Percentiles rank a stretch among this genome's conserved stretches.
phyloP scores from a whole-genome alignment of 495 filamentous ascomycete species.

The Hypomontagnella monticulosa region DNA sequence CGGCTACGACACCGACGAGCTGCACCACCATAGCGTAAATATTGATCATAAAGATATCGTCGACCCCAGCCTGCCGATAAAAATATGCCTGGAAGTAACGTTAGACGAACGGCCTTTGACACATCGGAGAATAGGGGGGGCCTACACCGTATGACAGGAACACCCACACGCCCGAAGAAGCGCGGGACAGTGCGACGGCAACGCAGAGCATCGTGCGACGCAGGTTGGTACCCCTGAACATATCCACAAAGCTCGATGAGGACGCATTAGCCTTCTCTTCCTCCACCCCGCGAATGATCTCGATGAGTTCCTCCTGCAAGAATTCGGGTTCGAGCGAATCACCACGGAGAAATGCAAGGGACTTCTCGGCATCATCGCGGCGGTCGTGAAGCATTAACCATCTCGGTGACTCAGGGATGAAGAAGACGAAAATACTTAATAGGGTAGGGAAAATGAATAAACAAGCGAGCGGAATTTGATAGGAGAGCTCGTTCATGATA shows the following conservation, averaged over 20 bases:
- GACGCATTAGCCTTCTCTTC: slow-evolving; percentile 42
- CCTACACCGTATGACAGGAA: slow-evolving; percentile 45
- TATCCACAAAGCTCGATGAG: slow-evolving; percentile 34
- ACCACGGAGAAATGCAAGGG: slow-evolving; percentile 34
- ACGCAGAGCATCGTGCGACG: slow-evolving; percentile 46
- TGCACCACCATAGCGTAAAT: slow-evolving; percentile 57
- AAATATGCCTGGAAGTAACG: slow-evolving; percentile 46
- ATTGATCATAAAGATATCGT: slow-evolving; percentile 37
- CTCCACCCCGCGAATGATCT: slow-evolving; percentile 43
- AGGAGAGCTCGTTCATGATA: slow-evolving; percentile 50
- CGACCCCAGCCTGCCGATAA: slow-evolving; percentile 42
- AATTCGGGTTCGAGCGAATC: slow-evolving; percentile 41
- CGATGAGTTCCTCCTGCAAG: slow-evolving; percentile 43
- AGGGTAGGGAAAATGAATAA: slow-evolving; percentile 59
- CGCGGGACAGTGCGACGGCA: slow-evolving; percentile 36
- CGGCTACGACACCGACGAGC: slow-evolving; percentile 55
- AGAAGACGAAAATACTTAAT: slow-evolving; percentile 53
- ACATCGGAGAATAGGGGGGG: slow-evolving; percentile 14
- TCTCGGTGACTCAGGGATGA: slow-evolving; percentile 62
- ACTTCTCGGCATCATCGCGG: slow-evolving; percentile 34
- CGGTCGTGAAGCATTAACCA: slow-evolving; percentile 46
- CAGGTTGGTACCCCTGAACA: slow-evolving; percentile 44
- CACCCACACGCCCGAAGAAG: slow-evolving; percentile 45
- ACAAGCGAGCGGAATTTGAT: slow-evolving; percentile 59
- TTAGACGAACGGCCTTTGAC: slow-evolving; percentile 18